A percentile compares a stretch with the other conserved stretches of the same genome.
These are phyloP conservation scores for Pseudodiploospora longispora DNA, from an alignment of 2,329 filamentous ascomycete species.

Conservation along the genomic window DNA sequence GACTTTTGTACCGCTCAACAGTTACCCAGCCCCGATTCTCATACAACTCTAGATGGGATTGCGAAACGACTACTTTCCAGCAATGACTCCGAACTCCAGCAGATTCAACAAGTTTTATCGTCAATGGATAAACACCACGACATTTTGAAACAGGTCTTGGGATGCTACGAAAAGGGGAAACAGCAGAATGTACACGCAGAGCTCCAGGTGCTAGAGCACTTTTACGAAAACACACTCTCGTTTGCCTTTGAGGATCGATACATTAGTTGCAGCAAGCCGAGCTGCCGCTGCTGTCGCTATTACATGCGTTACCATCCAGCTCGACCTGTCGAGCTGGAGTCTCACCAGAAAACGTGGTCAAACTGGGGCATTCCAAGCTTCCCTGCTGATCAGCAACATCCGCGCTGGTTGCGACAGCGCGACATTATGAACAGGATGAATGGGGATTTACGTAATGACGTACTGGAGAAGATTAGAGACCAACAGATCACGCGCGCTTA, in stretches of 20 bases:
- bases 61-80: slow-evolving; percentile 21
- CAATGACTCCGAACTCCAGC: not conserved
- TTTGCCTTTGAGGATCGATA: slow-evolving; percentile 32
- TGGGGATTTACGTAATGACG: not conserved
- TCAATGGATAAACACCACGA: not conserved
- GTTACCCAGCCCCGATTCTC: slow-evolving; percentile 18
- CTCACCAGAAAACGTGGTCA: slow-evolving; percentile 4
- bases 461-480: not conserved
- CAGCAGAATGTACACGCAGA: slow-evolving; percentile 30
- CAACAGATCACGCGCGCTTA: no score
- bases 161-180: not conserved
- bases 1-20: slow-evolving; percentile 5
- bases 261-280: slow-evolving; percentile 40
- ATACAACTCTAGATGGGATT: slow-evolving; percentile 22
- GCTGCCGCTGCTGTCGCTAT: slow-evolving; percentile 38
- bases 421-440: slow-evolving; percentile 6
- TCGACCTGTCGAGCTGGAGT: slow-evolving; percentile 3
- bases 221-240: slow-evolving; percentile 19
- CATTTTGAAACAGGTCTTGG: slow-evolving; percentile 1
- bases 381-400: not conserved
- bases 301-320: slow-evolving; percentile 31
- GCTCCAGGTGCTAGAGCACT: slow-evolving; percentile 37
- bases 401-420: slow-evolving; percentile 1
- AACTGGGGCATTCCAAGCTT: slow-evolving; percentile 4
- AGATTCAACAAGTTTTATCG: not conserved